These are phyloP conservation scores for Salmacisia buchloeana DNA, from an alignment of 1,284 basidiomycete genomes.

Conservation along the genomic window DNA sequence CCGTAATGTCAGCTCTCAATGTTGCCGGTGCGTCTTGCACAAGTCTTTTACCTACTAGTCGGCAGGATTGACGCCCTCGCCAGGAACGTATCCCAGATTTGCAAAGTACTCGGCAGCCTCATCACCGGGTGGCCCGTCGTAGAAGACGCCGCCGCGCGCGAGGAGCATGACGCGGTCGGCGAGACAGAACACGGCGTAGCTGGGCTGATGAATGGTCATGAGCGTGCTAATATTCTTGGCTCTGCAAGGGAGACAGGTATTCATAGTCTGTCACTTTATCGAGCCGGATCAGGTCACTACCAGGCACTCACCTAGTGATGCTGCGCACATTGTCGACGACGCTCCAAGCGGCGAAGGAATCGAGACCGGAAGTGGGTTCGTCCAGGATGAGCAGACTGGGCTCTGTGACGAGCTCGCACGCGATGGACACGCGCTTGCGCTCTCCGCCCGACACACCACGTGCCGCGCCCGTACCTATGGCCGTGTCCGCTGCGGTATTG, in stretches of 20 bases:
- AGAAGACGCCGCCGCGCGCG: conserved; percentile 15
- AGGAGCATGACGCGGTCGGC: conserved; percentile 12
- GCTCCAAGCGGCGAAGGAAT: conserved; percentile 27
- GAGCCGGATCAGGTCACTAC: background rate
- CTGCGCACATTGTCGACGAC: conserved; percentile 25
- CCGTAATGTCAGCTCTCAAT: no score
- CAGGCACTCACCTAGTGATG: conserved; percentile 8
- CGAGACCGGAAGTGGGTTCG: conserved; percentile 33
- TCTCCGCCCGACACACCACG: conserved; percentile 36
- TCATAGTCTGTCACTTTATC: background rate
- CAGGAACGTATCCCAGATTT: conserved; percentile 7
- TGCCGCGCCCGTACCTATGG: conserved; percentile 20
- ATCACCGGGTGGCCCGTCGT: conserved; percentile 15
- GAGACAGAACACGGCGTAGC: conserved; percentile 8
- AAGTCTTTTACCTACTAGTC: conserved; percentile 13
- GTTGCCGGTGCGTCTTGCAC: no score
- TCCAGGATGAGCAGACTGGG: conserved; percentile 31
- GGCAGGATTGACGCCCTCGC: conserved; percentile 15
- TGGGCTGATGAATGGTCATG: conserved; percentile 20
- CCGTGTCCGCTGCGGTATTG: conserved; percentile 26
- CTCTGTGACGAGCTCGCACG: conserved; percentile 25
- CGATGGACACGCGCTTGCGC: conserved; percentile 28
- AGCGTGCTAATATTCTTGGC: conserved; percentile 2
- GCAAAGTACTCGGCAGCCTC: conserved; percentile 8
- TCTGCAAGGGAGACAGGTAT: no score